Evolutionary conservation across 495 filamentous ascomycete genomes (phyloP), one percentile per base, ranked within the genome.

Genomic region (Astrocystis sublimbata): DNA sequence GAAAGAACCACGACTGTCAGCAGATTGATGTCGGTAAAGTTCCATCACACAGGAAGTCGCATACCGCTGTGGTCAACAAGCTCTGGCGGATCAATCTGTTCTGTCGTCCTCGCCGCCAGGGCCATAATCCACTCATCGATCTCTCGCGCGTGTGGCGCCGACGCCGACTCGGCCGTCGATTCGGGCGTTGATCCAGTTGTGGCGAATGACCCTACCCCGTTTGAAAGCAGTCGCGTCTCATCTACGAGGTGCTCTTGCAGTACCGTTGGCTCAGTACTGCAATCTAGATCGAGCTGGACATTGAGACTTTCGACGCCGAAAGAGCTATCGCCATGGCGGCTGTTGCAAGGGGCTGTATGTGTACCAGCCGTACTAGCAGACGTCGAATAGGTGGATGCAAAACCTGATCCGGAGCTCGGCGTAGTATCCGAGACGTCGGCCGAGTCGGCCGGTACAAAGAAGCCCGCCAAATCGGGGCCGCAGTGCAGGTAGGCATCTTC

Each of bases 21-120:
- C 26, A 3, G 1, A 7, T 31, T 26, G 15, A n/a, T 13, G 8
- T 28, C 0, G 12, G 10, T 21, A 15, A 15, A 24, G 13, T 47
- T 5, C 10, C 23, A 7, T 13, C 43, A 13, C 1, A 21, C 23
- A 38, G 45, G 24, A 33, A 26, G 31, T 9, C 12, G 26, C 60
- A 30, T 56, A 54, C 50, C 26, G 21, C 60, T 62, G 12, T 62
- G 50, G 0, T 56, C 28, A 5, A 62, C 31, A 30, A 62, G 38
- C 31, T 4, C 19, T 6, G 31, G 36, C 8, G 50, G 28, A 28
- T 56, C 41, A 3, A n/a, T n/a, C n/a, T 30, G 24, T 15, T 2
- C 12, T 30, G 23, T 17, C 6, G 46, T 3, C 35, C 19, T 61
- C 17, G 47, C 13, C 7, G 45, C 36, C 10, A 52, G 36, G 15